Base-by-base conservation (phyloP, 1,139 yeast species). In the Lodderomyces margitis region DNA sequence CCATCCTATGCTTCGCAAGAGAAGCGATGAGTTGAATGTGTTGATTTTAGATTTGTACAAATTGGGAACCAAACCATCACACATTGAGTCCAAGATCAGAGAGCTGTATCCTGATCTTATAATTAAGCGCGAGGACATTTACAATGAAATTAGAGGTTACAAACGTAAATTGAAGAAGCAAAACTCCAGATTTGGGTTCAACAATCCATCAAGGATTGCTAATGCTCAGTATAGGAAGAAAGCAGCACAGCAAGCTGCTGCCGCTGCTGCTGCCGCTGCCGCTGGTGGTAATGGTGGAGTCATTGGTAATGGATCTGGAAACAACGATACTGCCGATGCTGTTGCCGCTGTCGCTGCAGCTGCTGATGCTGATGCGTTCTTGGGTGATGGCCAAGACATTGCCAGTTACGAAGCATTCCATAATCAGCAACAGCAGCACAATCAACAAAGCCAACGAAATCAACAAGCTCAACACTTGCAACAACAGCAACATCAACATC, bases 141-240 rank as follows among this genome's bases (percentile, higher is more conserved):
- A 76, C 55, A 77, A 77, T 55, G 82, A 77, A 55, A 76, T 77
- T 50, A 59, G 82, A 45, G 80, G 80, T n/a, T 73, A 75, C 58
- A 77, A 77, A 57, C 66, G 80, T 44, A 76, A 77, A 48, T 59
- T 76, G 51, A 72, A 71, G 61, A 68, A 70, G 51, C 76, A 67
- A 50, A 61, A 56, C 38, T 40, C 46, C 9, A 42, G 50, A 32
- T 44, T 43, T 40, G 61, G 68, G 9, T 61, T 52, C 34, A 48
- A 47, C 40, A 47, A 47, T 37, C 47, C 50, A 14, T 46, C 54
- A 49, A 57, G 56, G 57, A 47, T 55, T 61, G 44, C 47, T n/a
- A 43, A 46, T 40, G 48, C 52, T 27, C 42, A 44, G 27, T 46
- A 48, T 38, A 47, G 45, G 34, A 46, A 47, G 35, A 44, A 47